These are phyloP conservation scores for Apiosordaria backusii DNA, from an alignment of 495 filamentous ascomycete genomes.

Conservation along the genomic window DNA sequence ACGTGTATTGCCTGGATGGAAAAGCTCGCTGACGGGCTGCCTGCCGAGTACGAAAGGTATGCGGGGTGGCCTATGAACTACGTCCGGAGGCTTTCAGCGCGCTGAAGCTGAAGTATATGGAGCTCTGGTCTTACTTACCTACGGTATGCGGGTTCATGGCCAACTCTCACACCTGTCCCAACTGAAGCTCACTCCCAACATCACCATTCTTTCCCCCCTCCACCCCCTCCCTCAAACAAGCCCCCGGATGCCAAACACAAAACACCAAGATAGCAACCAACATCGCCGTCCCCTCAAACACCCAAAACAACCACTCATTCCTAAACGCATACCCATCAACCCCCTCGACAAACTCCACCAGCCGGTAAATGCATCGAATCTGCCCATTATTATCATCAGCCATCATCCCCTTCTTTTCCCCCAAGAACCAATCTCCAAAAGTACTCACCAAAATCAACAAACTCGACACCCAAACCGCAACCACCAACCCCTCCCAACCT, in stretches of 20 bases:
- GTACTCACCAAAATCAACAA: slow-evolving; percentile 52
- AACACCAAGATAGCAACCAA: slow-evolving; percentile 30
- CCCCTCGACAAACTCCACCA: slow-evolving; percentile 60
- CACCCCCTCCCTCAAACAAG: slow-evolving; percentile 8
- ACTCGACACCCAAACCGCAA: slow-evolving; percentile 51
- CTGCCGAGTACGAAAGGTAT: slow-evolving; percentile 19
- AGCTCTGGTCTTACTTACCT: not conserved
- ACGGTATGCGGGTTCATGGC: too few relatives aligned
- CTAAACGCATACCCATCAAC: slow-evolving; percentile 47
- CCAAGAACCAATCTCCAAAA: not conserved
- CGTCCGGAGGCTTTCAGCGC: not conserved
- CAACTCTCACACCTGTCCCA: not conserved
- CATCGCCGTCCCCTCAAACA: slow-evolving; percentile 63
- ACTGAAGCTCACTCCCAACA: not conserved
- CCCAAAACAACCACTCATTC: slow-evolving; percentile 59
- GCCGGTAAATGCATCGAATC: slow-evolving; percentile 56
- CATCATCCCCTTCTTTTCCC: not conserved
- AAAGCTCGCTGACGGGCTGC: slow-evolving; percentile 14
- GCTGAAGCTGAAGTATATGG: not conserved
- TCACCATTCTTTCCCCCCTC: not conserved
- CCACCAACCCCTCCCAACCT: slow-evolving; percentile 51
- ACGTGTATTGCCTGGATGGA: slow-evolving; percentile 23
- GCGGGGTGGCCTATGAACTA: slow-evolving; percentile 26
- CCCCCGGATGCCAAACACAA: slow-evolving; percentile 21
- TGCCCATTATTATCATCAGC: not conserved